Percentiles rank a stretch among this genome's conserved stretches.
Evolutionary conservation across 2,329 filamentous ascomycete genomes (phyloP).

Genomic region (Cadophora sp.): DNA sequence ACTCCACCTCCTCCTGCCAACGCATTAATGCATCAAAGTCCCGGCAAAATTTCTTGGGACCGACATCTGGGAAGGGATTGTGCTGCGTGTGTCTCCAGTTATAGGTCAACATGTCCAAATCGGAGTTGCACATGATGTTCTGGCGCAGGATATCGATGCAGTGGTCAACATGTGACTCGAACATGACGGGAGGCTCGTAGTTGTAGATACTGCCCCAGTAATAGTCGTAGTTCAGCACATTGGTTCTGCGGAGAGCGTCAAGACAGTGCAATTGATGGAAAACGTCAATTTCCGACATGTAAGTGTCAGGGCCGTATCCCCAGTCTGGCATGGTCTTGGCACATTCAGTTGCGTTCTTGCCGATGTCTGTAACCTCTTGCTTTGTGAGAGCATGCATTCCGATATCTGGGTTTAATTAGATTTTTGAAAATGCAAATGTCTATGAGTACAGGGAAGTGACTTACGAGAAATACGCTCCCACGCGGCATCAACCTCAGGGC

Average conservation of each 20-base stretch:
- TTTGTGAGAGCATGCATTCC: conserved; percentile 9
- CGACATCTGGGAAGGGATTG: conserved; percentile 19
- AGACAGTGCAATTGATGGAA: conserved; percentile 18
- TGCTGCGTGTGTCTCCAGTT: conserved; percentile 20
- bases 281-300: conserved; percentile 16
- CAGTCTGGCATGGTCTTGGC: conserved; percentile 8
- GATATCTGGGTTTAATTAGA: not conserved
- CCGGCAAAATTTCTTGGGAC: conserved; percentile 9
- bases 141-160: conserved; percentile 18
- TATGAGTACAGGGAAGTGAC: not conserved
- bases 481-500: not conserved
- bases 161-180: conserved; percentile 18
- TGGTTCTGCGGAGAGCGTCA: conserved; percentile 11
- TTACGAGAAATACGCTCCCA: conserved; percentile 5
- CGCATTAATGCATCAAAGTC: conserved; percentile 37
- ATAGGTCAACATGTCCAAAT: conserved; percentile 14
- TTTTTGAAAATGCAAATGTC: not conserved
- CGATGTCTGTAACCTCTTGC: not conserved
- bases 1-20: conserved; percentile 12
- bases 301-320: conserved; percentile 17
- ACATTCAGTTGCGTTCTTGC: not conserved
- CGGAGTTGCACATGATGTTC: conserved; percentile 15
- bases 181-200: conserved; percentile 8
- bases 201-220: not conserved
- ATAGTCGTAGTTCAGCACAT: conserved; percentile 4